Evolutionary conservation across 768 basidiomycete species (phyloP).

Genomic region (Royoungia palumana): DNA sequence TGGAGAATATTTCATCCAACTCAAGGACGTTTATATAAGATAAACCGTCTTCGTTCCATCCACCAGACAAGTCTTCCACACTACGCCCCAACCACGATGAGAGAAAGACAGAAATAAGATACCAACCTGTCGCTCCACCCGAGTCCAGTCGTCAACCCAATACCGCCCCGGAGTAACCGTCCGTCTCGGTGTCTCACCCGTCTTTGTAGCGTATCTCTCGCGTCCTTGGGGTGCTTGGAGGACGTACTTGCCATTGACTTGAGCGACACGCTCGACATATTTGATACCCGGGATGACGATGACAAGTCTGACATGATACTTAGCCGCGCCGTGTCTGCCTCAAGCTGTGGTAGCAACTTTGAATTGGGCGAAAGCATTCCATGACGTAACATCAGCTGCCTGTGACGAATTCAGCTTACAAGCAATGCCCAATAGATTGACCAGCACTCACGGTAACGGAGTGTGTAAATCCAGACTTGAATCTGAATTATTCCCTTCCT

Average conservation of each 20-base stretch:
- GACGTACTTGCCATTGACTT: constrained; percentile 21
- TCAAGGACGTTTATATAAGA: constrained; percentile 10
- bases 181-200: constrained; percentile 64
- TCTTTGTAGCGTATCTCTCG: constrained; percentile 54
- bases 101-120: not conserved
- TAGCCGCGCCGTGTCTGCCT: constrained; percentile 19
- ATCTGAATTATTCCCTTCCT: constrained; percentile 47
- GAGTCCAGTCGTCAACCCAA: constrained; percentile 67
- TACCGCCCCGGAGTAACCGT: constrained; percentile 51
- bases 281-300: constrained; percentile 26
- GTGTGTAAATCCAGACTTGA: constrained; percentile 69
- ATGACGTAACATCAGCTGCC: constrained; percentile 63
- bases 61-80: not conserved
- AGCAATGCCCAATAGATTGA: not conserved
- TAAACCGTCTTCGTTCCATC: constrained; percentile 2
- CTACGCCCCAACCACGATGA: not conserved
- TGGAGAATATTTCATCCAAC: constrained; percentile 8
- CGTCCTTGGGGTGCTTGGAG: constrained; percentile 43
- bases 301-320: constrained; percentile 25
- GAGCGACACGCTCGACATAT: constrained; percentile 23
- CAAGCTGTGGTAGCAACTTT: constrained; percentile 46
- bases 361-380: constrained; percentile 66
- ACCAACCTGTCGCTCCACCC: constrained; percentile 73
- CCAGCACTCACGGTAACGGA: constrained; percentile 55
- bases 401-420: constrained; percentile 21